A percentile compares a stretch with the other conserved stretches of the same genome.
Conservation (phyloP, 345 rosid species). For the Ceriops tagal region DNA sequence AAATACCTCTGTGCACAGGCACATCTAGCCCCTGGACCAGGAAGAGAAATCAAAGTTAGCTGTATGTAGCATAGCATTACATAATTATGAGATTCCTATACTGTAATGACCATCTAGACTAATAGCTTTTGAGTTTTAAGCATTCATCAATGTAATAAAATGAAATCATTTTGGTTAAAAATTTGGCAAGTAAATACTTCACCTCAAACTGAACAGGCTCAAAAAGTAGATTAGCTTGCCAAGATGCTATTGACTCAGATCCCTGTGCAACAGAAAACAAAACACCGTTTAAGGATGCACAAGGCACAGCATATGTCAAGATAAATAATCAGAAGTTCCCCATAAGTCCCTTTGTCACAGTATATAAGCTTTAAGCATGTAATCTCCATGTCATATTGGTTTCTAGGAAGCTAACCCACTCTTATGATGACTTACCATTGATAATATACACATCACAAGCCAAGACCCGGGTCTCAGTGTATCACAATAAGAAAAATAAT, state of each 20-base stretch:
- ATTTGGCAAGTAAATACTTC: conserved; percentile 11
- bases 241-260: conserved; percentile 85
- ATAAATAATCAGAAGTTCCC: neutral
- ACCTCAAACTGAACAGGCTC: conserved; percentile 94
- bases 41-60: conserved; percentile 6
- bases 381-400: no score
- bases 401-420: neutral
- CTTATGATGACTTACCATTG: neutral
- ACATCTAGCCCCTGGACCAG: conserved; percentile 64
- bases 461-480: neutral
- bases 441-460: neutral
- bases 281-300: neutral
- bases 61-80: neutral
- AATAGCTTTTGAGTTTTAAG: neutral
- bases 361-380: no score
- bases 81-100: neutral
- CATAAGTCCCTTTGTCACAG: no score
- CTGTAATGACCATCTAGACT: neutral
- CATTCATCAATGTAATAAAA: neutral
- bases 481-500: neutral
- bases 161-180: neutral
- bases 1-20: conserved; percentile 89
- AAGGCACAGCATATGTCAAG: neutral
- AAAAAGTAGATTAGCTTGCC: conserved; percentile 93
- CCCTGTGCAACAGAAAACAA: conserved; percentile 48